These are phyloP conservation scores for Mortierella claussenii DNA, from an alignment of 192 early-diverging fungal genomes.

Conservation along the genomic window DNA sequence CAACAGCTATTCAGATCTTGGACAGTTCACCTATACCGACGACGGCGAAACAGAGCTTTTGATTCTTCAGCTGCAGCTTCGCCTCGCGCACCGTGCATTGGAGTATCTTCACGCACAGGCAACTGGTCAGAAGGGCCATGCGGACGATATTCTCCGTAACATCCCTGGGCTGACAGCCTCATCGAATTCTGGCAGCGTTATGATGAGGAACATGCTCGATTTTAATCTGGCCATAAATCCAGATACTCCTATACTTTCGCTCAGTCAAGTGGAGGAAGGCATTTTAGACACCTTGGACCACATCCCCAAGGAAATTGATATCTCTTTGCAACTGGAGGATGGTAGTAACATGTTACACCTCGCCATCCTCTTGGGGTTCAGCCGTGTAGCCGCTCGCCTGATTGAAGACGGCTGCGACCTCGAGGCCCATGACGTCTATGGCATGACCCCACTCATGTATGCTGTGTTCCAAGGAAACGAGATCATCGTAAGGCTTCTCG, in stretches of 20 bases:
- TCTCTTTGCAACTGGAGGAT: slow-evolving; percentile 47
- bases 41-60: slow-evolving; percentile 38
- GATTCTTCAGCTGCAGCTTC: slow-evolving; percentile 39
- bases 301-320: slow-evolving; percentile 20
- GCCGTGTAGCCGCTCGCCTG: slow-evolving; percentile 5
- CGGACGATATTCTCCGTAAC: slow-evolving; percentile 23
- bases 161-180: slow-evolving; percentile 34
- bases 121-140: slow-evolving; percentile 33
- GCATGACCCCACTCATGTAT: slow-evolving; percentile 41
- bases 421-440: slow-evolving; percentile 27
- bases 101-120: slow-evolving; percentile 40
- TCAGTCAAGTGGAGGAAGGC: slow-evolving; percentile 24
- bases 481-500: slow-evolving; percentile 9
- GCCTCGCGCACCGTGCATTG: slow-evolving; percentile 40
- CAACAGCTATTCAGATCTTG: slow-evolving; percentile 28
- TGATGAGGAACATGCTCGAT: slow-evolving; percentile 5
- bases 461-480: slow-evolving; percentile 43
- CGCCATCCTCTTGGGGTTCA: slow-evolving; percentile 22
- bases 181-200: slow-evolving; percentile 6
- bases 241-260: slow-evolving; percentile 7
- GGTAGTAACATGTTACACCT: slow-evolving; percentile 44
- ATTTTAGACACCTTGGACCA: slow-evolving; percentile 27
- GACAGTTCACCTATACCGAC: slow-evolving; percentile 46
- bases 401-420: slow-evolving; percentile 45
- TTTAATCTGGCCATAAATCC: not conserved